Conservation (phyloP, 805 yeast genomes). For the Candida qinlingensis region DNA sequence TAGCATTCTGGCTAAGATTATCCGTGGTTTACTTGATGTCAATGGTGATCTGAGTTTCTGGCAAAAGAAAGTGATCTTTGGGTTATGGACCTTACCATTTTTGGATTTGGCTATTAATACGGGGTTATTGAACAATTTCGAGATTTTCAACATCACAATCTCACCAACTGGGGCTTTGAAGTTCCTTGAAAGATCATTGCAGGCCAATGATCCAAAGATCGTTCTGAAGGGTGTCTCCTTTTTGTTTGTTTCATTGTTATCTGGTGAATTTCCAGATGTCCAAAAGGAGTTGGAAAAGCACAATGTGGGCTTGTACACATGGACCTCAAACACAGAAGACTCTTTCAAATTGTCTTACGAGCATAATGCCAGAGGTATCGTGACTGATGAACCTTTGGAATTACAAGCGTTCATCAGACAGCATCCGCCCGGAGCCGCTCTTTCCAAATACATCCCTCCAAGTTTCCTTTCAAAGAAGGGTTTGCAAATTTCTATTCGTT, state of each 20-base stretch:
- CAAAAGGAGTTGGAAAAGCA: slow-evolving; percentile 27
- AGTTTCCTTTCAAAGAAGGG: slow-evolving; percentile 7
- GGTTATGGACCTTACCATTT: slow-evolving; percentile 48
- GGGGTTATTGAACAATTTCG: slow-evolving; percentile 31
- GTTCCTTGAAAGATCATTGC: slow-evolving; percentile 25
- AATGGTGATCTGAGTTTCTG: slow-evolving; percentile 38
- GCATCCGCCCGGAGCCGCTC: slow-evolving; percentile 2
- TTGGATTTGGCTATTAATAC: slow-evolving; percentile 36
- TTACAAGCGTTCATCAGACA: slow-evolving; percentile 11
- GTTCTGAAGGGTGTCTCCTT: slow-evolving; percentile 48
- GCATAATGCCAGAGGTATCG: slow-evolving; percentile 32
- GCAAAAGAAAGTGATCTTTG: slow-evolving; percentile 42
- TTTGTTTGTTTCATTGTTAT: slow-evolving; percentile 41
- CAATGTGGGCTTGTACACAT: slow-evolving; percentile 36
- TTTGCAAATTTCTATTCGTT: slow-evolving; percentile 1
- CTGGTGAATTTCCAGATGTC: slow-evolving; percentile 26
- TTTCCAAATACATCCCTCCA: slow-evolving; percentile 4
- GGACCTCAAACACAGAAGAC: slow-evolving; percentile 45
- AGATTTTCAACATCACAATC: slow-evolving; percentile 31
- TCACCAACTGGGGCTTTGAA: slow-evolving; percentile 28
- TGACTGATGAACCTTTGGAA: slow-evolving; percentile 35
- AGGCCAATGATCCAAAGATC: neutral
- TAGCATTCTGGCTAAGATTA: slow-evolving; percentile 35
- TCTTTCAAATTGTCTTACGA: slow-evolving; percentile 33
- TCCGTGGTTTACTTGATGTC: slow-evolving; percentile 30